Percentiles rank a stretch among this genome's conserved stretches.
Conservation (phyloP, 2,329 filamentous ascomycete species). For the Cladosporium sp. region DNA sequence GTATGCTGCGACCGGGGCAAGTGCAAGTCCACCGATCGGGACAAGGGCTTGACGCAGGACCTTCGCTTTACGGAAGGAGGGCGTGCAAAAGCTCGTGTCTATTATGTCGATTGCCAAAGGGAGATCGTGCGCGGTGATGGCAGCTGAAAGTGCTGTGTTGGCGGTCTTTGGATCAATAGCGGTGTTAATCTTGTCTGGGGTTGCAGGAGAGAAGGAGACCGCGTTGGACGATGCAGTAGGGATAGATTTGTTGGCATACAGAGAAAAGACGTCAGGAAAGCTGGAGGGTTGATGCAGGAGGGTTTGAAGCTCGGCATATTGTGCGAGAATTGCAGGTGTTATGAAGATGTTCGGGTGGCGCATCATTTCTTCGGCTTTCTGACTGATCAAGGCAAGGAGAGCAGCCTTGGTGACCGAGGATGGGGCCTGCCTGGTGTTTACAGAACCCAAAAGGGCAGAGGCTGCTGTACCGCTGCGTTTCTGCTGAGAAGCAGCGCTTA, state of each 20-base stretch:
- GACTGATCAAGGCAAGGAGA: conserved; percentile 41
- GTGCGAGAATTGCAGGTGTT: conserved; percentile 61
- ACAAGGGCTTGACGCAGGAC: conserved; percentile 58
- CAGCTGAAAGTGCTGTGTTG: conserved; percentile 67
- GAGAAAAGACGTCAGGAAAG: conserved; percentile 69
- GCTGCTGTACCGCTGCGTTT: conserved; percentile 37
- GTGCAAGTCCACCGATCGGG: conserved; percentile 50
- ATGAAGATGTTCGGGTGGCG: conserved; percentile 73
- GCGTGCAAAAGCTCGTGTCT: conserved; percentile 60
- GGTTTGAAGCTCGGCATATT: conserved; percentile 72
- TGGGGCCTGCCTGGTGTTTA: conserved; percentile 31
- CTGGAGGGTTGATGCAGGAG: conserved; percentile 66
- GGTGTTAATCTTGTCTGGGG: conserved; percentile 55
- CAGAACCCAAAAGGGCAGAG: conserved; percentile 48
- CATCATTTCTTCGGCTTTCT: conserved; percentile 62
- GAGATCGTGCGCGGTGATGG: conserved; percentile 73
- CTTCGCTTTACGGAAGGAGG: conserved; percentile 62
- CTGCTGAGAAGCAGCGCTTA: conserved; percentile 5
- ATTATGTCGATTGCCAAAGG: conserved; percentile 70
- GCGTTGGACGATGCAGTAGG: conserved; percentile 47
- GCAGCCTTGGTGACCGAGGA: conserved; percentile 32
- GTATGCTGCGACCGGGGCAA: conserved; percentile 63
- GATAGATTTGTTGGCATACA: conserved; percentile 78
- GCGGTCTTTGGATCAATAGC: conserved; percentile 68
- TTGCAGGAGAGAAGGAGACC: conserved; percentile 55